Percentiles rank a stretch among this genome's conserved stretches.
phyloP scores from a whole-genome alignment of 768 basidiomycete species.

The Zangia roseola region DNA sequence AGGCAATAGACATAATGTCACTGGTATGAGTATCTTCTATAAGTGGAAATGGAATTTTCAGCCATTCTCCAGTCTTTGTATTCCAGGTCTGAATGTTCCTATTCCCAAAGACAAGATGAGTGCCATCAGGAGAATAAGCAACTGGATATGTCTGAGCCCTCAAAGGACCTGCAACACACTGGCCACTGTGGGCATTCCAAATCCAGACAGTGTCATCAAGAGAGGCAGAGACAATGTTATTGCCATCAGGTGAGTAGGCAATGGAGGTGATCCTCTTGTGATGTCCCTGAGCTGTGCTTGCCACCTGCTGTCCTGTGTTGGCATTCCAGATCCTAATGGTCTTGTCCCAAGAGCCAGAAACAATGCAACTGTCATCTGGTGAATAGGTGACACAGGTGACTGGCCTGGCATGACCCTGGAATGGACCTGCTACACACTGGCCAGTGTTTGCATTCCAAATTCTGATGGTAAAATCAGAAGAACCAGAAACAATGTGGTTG shows the following conservation, averaged over 20 bases:
- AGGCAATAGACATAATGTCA: neutral
- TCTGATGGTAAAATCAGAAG: constrained; percentile 15
- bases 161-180: neutral
- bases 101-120: constrained; percentile 17
- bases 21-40: constrained; percentile 1
- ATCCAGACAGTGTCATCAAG: constrained; percentile 1
- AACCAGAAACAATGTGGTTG: constrained; percentile 24
- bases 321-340: constrained; percentile 19
- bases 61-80: neutral
- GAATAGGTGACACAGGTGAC: constrained; percentile 12
- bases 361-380: constrained; percentile 15
- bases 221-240: constrained; percentile 12
- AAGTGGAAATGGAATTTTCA: neutral
- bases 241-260: constrained; percentile 17
- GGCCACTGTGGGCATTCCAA: constrained; percentile 12
- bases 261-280: neutral
- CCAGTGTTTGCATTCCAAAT: constrained; percentile 20
- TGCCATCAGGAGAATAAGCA: constrained; percentile 21
- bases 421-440: constrained; percentile 13
- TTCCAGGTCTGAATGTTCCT: constrained; percentile 8
- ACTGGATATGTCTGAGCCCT: neutral
- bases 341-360: constrained; percentile 16
- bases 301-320: neutral
- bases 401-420: constrained; percentile 12
- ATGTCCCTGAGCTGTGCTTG: constrained; percentile 4